Base-by-base conservation (phyloP, 225 moss, liverwort and hornwort genomes). In the Physcomitrium patens region DNA sequence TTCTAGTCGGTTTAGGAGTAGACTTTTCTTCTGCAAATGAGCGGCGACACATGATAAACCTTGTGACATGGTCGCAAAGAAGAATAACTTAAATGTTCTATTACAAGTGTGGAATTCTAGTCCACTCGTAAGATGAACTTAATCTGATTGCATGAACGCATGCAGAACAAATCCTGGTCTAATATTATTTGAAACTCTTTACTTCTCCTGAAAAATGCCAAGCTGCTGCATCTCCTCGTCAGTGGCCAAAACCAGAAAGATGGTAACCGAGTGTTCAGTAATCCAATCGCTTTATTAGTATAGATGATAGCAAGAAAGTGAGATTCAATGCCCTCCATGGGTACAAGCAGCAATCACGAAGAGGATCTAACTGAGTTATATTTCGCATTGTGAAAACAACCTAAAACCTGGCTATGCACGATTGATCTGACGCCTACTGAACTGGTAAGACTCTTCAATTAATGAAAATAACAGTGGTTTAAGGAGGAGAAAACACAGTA, bases 71-170 rank as follows among this genome's bases (percentile, higher is more conserved):
- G 84, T 70, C 56, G 63, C 48, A 76, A 77, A 70, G 75, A 71
- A 56, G 80, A 86, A 73, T 78, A 78, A 78, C 54, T 74, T 81
- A 82, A 91, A 81, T 84, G 76, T 22, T 85, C 84, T 63, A 77
- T 80, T 63, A 76, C 78, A 44, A 64, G 44, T 17, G 2, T 18
- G 41, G 70, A 53, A 24, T 59, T 50, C 41, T 47, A 46, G 60
- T 24, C 41, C 18, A 20, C 24, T 74, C 14, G 23, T 65, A 27
- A 45, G 27, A 23, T 17, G 53, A 11, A 10, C 19, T 65, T 71
- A 31, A 71, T 45, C 52, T 53, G 19, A 44, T 61, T 41, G 24
- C 45, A 53, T 37, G 49, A 52, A 60, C 48, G 20, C 47, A 48
- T 41, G 5, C 41, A 59, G 7, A 37, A 37, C 4, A 37, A 66